These are phyloP conservation scores for Oemleria cerasiformis DNA, from an alignment of 306 rosid species.

Conservation along the genomic window DNA sequence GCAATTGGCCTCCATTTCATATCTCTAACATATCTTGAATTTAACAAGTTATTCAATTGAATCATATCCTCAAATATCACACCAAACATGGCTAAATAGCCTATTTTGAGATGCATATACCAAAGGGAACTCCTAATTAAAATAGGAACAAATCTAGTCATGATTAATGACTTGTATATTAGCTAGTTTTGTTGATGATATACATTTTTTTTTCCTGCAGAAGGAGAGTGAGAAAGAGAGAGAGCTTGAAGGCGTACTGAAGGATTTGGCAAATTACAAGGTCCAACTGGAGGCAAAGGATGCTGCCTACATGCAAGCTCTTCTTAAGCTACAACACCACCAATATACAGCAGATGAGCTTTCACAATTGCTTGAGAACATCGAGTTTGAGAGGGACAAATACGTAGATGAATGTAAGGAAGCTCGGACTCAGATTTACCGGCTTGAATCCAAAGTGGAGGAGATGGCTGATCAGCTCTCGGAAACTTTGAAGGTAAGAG, in stretches of 20 bases:
- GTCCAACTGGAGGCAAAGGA: constrained; percentile 75
- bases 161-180: neutral
- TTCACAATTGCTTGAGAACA: constrained; percentile 45
- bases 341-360: constrained; percentile 49
- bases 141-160: no score
- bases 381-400: constrained; percentile 55
- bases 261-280: constrained; percentile 64
- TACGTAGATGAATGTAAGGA: constrained; percentile 33
- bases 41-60: no score
- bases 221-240: constrained; percentile 43
- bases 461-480: constrained; percentile 41
- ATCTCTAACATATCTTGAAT: no score
- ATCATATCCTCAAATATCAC: no score
- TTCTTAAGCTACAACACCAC: constrained; percentile 55
- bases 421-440: constrained; percentile 29
- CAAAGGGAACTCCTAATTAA: neutral
- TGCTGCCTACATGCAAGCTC: constrained; percentile 58
- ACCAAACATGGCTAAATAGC: neutral
- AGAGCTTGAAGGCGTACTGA: constrained; percentile 51
- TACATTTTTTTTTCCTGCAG: no score
- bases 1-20: no score
- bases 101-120: neutral
- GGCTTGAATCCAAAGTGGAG: constrained; percentile 43
- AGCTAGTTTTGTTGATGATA: neutral
- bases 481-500: constrained; percentile 30